Evolutionary conservation across 768 basidiomycete species (phyloP), one percentile per base, ranked within the genome.

Genomic region (Termitomyces sp.): DNA sequence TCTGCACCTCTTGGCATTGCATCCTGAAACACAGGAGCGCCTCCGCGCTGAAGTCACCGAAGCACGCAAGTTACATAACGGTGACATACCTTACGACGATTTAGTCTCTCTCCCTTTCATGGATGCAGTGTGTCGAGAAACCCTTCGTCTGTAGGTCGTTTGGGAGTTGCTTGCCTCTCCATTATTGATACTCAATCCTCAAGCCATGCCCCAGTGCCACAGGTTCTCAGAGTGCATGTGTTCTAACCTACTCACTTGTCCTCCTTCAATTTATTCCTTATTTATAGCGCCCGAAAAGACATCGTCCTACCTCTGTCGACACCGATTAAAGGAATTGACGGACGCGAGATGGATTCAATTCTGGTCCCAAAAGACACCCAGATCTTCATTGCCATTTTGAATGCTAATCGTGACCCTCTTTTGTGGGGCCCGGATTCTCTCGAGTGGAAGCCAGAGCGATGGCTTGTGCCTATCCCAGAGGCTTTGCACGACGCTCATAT

Each of bases 331-430:
- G 53, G 53, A 40, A 55, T 40, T 9, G 53, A 55, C 18, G 53
- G 53, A 32, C 53, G 38, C 16, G 53, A 39, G 53, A 55, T 55
- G 53, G 38, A 55, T 28, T 55, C 53, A 18, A 40, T 55, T 40
- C 18, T 40, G 16, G 53, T 55, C 18, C 53, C 53, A 18, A 55
- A 55, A 18, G 15, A 55, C 24, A 55, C 53, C 3, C 2, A 28
- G 39, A 55, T 55, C 28, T 55, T 55, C 11, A 40, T 55, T 12
- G 53, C 53, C 24, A 39, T 55, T 12, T 15, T 55, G 3, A 55
- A 55, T 40, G 53, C 53, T 55, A 55, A 55, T 55, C 39, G 53
- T 15, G 53, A 55, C 18, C 39, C 53, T 55, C 53, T 55, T 18
- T 28, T 55, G 24, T 55, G 53, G 53, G 53, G 53, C 11, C 39